Percentiles rank a stretch among this genome's conserved stretches.
These are phyloP conservation scores for Candida sp. DNA, from an alignment of 1,139 yeast species.

Conservation along the genomic window DNA sequence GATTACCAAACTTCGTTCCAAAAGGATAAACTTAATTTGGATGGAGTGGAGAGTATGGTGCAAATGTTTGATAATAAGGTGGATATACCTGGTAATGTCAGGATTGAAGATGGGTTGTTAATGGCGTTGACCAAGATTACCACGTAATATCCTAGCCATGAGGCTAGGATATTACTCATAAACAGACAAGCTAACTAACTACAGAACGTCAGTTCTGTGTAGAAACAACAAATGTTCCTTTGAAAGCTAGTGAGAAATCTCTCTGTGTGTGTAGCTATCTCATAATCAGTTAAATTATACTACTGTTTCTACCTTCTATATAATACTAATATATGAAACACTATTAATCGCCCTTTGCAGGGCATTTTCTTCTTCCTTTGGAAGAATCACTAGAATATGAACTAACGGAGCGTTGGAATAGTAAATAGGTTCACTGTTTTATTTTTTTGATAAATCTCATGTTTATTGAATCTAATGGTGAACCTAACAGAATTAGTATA, in stretches of 20 bases:
- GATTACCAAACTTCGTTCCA: slow-evolving; percentile 55
- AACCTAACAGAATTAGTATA: too few relatives aligned
- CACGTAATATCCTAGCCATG: too few relatives aligned
- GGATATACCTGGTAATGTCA: slow-evolving; percentile 50
- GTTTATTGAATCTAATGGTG: too few relatives aligned
- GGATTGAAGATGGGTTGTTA: slow-evolving; percentile 70
- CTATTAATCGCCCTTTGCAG: slow-evolving; percentile 33
- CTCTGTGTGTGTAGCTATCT: too few relatives aligned
- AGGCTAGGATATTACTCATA: too few relatives aligned
- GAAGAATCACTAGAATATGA: slow-evolving; percentile 28
- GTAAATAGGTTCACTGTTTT: neutral
- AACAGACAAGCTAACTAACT: too few relatives aligned
- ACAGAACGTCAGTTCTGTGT: too few relatives aligned
- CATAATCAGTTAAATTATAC: too few relatives aligned
- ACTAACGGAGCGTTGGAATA: slow-evolving; percentile 70
- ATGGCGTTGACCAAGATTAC: slow-evolving; percentile 54
- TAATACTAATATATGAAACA: slow-evolving; percentile 1
- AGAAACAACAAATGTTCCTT: too few relatives aligned
- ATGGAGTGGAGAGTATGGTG: slow-evolving; percentile 50
- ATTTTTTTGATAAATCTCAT: neutral
- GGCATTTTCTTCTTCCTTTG: slow-evolving; percentile 29
- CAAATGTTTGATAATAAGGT: slow-evolving; percentile 70
- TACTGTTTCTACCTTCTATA: too few relatives aligned
- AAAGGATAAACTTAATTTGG: slow-evolving; percentile 43
- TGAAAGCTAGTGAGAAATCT: too few relatives aligned